Evolutionary conservation across 1,284 basidiomycete genomes (phyloP).

Genomic region (Irpex sp.): DNA sequence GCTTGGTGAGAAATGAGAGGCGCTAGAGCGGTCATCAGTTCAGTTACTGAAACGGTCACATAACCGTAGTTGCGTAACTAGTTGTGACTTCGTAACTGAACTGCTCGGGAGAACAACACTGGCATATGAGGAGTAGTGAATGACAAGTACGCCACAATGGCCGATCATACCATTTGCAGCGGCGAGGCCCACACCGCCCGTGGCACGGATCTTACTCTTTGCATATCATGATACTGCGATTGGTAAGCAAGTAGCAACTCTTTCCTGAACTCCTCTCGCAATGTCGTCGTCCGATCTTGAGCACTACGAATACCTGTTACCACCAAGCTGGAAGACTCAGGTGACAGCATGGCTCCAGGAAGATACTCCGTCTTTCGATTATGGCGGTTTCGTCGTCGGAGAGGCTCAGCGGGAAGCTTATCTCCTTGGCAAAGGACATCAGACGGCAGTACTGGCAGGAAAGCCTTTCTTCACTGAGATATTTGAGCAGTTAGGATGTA

Average conservation of each 20-base stretch:
- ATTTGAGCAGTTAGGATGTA: slow-evolving; percentile 87
- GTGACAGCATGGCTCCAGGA: slow-evolving; percentile 87
- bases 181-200: too few species aligned
- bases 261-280: background rate
- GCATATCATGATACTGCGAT: too few species aligned
- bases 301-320: slow-evolving; percentile 72
- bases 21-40: too few species aligned
- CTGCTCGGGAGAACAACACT: too few species aligned
- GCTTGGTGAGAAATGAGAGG: too few species aligned
- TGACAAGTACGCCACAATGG: too few species aligned
- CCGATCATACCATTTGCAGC: too few species aligned
- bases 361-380: slow-evolving; percentile 96
- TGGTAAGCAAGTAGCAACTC: too few species aligned
- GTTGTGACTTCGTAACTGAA: too few species aligned
- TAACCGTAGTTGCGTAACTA: too few species aligned
- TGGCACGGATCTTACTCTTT: too few species aligned
- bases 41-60: too few species aligned
- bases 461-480: slow-evolving; percentile 96
- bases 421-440: slow-evolving; percentile 82
- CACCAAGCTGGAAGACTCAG: slow-evolving; percentile 87
- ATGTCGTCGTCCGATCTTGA: slow-evolving; percentile 21
- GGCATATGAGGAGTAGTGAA: background rate
- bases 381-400: slow-evolving; percentile 96
- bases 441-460: slow-evolving; percentile 84
- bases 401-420: slow-evolving; percentile 85